A percentile compares a stretch with the other conserved stretches of the same genome.
Evolutionary conservation across 2,329 filamentous ascomycete genomes (phyloP).

Genomic region (Colletotrichum scovillei): DNA sequence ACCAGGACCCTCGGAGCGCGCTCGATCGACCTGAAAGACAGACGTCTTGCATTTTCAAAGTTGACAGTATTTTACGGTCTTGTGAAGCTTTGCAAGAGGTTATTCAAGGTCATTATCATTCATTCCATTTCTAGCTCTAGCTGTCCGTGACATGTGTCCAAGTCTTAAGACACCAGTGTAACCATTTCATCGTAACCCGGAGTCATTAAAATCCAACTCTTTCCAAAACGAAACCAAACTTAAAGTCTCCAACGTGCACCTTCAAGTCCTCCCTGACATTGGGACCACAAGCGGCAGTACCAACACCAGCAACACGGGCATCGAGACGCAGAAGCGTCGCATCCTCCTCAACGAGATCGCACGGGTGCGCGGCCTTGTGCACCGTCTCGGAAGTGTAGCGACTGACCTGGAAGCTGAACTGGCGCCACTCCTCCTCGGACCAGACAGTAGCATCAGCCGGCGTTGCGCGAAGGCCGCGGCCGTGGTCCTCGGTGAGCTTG

Average conservation of each 20-base stretch:
- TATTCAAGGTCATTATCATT: background rate
- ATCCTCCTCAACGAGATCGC: slow-evolving; percentile 67
- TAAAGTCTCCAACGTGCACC: slow-evolving; percentile 53
- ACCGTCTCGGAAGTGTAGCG: slow-evolving; percentile 65
- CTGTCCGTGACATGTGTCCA: background rate
- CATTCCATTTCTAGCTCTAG: background rate
- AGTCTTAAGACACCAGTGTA: background rate
- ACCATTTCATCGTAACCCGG: background rate
- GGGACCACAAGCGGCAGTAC: slow-evolving; percentile 61
- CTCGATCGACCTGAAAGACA: too few relatives aligned
- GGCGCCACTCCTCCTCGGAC: slow-evolving; percentile 45
- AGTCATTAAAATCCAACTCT: slow-evolving; percentile 35
- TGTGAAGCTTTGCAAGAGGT: too few relatives aligned
- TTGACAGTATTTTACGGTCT: rapidly evolving
- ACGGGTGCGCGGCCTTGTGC: slow-evolving; percentile 70
- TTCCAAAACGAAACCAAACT: slow-evolving; percentile 56
- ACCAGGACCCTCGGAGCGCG: too few relatives aligned
- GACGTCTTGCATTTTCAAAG: background rate
- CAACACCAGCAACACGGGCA: slow-evolving; percentile 59
- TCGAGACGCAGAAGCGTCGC: slow-evolving; percentile 57
- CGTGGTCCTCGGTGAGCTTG: slow-evolving; percentile 44
- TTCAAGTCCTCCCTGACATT: slow-evolving; percentile 57
- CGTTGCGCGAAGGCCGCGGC: slow-evolving; percentile 44
- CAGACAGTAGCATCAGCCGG: slow-evolving; percentile 43
- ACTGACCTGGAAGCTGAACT: slow-evolving; percentile 67